Base-by-base conservation (phyloP, 2,329 filamentous ascomycete genomes). In the Colletotrichum sp. region DNA sequence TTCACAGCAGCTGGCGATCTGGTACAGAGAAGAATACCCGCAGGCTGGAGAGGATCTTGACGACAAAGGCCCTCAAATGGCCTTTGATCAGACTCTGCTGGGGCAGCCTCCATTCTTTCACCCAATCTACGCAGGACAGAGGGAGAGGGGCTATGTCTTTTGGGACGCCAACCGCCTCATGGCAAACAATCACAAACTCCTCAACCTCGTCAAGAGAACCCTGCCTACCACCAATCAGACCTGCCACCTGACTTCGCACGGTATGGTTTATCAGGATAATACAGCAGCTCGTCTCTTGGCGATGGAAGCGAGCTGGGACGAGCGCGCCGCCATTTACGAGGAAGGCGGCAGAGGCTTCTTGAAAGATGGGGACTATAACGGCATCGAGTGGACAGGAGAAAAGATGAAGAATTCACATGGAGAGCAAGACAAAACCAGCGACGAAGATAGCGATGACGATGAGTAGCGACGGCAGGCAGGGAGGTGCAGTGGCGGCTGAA, bases 241-340 rank as follows among this genome's bases (percentile, higher is more conserved):
- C n/a, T 21, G 3, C n/a, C 12, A 52, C 2, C 0, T 21, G 1
- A 21, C 6, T 13, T 52, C 43, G 5, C 1, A 0, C n/a, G 43
- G 43, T 4, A 2, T 13, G 5, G 2, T 52, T 4, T 52, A 52
- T 13, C 5, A 3, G 43, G 43, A 21, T 1, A 7, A 4, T 13
- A 52, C 43, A 21, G 2, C 43, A 21, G 43, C 43, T 3, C 2
- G 0, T 21, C 2, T 52, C 43, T 21, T 4, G 10, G 43, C 43
- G 3, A 52, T 52, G 43, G 43, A 52, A 13, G n/a, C 2, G 2
- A 52, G 43, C n/a, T 52, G 43, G 43, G 43, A 52, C 10, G 43
- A 52, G 2, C 43, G 43, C 43, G 43, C 43, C n/a, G 43, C 43
- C 43, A 52, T 52, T 2, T 52, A 13, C 16, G 43, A 52, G 2